These are phyloP conservation scores for Epichloe baconii DNA, from an alignment of 2,329 filamentous ascomycete genomes.

Conservation along the genomic window DNA sequence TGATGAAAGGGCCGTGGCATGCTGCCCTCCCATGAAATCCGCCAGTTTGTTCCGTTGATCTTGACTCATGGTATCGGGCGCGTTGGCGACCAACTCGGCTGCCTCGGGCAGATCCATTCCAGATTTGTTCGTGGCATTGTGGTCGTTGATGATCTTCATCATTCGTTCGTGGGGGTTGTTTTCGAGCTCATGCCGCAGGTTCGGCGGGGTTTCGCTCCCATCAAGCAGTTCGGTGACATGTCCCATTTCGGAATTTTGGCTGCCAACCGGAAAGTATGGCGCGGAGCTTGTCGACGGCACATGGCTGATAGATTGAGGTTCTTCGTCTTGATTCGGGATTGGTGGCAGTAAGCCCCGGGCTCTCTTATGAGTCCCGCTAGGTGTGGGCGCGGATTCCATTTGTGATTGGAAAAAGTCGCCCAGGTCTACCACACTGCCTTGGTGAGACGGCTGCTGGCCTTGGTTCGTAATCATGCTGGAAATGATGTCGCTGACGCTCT, in stretches of 20 bases:
- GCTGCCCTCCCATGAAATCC: slow-evolving; percentile 42
- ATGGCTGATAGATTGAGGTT: slow-evolving; percentile 14
- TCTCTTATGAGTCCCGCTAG: slow-evolving; percentile 34
- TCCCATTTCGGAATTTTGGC: slow-evolving; percentile 33
- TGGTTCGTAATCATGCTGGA: slow-evolving; percentile 55
- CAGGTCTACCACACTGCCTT: slow-evolving; percentile 48
- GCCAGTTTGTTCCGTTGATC: slow-evolving; percentile 47
- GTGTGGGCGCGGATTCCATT: slow-evolving; percentile 22
- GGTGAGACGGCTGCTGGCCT: slow-evolving; percentile 30
- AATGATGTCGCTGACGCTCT: slow-evolving; percentile 77
- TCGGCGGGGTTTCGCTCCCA: slow-evolving; percentile 34
- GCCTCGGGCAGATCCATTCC: slow-evolving; percentile 40
- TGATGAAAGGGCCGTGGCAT: slow-evolving; percentile 10
- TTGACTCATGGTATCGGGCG: slow-evolving; percentile 38
- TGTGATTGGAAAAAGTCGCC: slow-evolving; percentile 43
- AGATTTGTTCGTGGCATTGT: slow-evolving; percentile 39
- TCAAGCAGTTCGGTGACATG: slow-evolving; percentile 51
- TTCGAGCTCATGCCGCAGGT: slow-evolving; percentile 42
- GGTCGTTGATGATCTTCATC: slow-evolving; percentile 53
- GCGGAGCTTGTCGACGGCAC: slow-evolving; percentile 17
- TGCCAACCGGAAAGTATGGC: slow-evolving; percentile 13
- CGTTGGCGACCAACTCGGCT: slow-evolving; percentile 36
- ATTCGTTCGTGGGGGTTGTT: slow-evolving; percentile 46
- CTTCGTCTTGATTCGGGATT: slow-evolving; percentile 29
- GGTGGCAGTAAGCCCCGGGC: slow-evolving; percentile 41